Evolutionary conservation across 1,284 basidiomycete species (phyloP).

Genomic region (Sphaerobolus stellatus): DNA sequence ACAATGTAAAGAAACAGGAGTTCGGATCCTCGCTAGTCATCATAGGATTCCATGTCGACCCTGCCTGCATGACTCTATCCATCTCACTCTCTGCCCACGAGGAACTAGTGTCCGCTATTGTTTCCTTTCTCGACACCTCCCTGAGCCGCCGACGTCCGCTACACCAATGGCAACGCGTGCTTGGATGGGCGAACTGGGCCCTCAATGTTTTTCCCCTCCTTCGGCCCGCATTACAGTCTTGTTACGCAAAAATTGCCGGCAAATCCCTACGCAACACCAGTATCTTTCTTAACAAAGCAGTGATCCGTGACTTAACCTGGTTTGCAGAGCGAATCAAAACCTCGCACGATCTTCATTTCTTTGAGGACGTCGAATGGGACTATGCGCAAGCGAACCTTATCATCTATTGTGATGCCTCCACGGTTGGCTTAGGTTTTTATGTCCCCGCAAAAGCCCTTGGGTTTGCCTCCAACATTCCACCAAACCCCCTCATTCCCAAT

Average conservation of each 20-base stretch:
- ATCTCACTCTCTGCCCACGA: slow-evolving; percentile 12
- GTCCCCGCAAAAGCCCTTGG: not conserved
- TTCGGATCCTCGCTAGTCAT: not conserved
- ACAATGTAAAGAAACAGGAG: not conserved
- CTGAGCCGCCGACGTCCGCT: not conserved
- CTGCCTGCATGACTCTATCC: not conserved
- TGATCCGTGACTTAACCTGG: slow-evolving; percentile 9
- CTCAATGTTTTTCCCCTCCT: slow-evolving; percentile 14
- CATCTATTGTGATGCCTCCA: too few species aligned
- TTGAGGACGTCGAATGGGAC: too few species aligned
- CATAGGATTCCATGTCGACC: not conserved
- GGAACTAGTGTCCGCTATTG: slow-evolving; percentile 18
- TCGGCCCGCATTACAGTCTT: slow-evolving; percentile 12
- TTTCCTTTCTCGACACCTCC: slow-evolving; percentile 15
- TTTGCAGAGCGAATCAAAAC: too few species aligned
- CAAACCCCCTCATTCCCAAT: slow-evolving; percentile 1
- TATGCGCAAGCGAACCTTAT: too few species aligned
- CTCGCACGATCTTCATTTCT: too few species aligned
- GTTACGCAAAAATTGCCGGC: slow-evolving; percentile 13
- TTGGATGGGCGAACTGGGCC: slow-evolving; percentile 7
- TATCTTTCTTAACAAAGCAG: not conserved
- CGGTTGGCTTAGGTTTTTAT: too few species aligned
- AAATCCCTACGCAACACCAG: slow-evolving; percentile 5
- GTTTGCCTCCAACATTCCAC: slow-evolving; percentile 10
- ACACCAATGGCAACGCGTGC: slow-evolving; percentile 1